Conservation (phyloP, 2,329 filamentous ascomycete genomes). For the Taxawa tesnikishii region DNA sequence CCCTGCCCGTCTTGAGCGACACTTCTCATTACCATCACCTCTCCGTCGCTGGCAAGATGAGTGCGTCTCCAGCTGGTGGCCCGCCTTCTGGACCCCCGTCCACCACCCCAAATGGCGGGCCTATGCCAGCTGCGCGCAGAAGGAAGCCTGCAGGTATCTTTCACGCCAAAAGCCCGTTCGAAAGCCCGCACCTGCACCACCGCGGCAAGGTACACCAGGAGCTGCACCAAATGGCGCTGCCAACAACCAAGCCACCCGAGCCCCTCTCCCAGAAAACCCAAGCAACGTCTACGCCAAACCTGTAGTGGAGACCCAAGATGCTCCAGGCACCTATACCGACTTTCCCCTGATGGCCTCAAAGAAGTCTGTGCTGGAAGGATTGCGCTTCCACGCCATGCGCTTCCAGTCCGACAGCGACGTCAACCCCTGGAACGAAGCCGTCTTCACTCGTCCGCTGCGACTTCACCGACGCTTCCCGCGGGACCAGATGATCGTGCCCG, state of each 20-base stretch:
- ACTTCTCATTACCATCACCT: too few relatives aligned
- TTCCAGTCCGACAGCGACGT: conserved; percentile 39
- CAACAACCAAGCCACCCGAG: conserved; percentile 4
- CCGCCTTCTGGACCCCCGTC: conserved; percentile 18
- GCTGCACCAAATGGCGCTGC: conserved; percentile 2
- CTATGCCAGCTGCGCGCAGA: conserved; percentile 18
- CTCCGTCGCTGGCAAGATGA: too few relatives aligned
- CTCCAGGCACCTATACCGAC: conserved; percentile 27
- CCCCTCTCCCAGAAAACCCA: conserved; percentile 4
- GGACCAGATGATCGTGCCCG: conserved; percentile 49
- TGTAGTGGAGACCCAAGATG: conserved; percentile 9
- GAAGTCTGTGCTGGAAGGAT: conserved; percentile 61
- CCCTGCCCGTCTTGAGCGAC: too few relatives aligned
- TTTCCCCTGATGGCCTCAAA: conserved; percentile 74
- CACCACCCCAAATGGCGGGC: conserved; percentile 23
- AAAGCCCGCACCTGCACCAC: conserved; percentile 12
- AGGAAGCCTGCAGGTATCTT: conserved; percentile 22
- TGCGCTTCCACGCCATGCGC: conserved; percentile 80
- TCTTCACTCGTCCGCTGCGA: conserved; percentile 80
- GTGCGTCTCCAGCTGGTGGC: conserved; percentile 19
- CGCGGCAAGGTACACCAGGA: conserved; percentile 10
- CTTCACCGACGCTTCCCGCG: conserved; percentile 81
- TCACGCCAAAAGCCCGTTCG: conserved; percentile 14
- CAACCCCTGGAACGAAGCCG: conserved; percentile 61
- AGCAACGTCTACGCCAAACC: conserved; percentile 1